Percentiles rank a stretch among this genome's conserved stretches.
Conservation (phyloP, 2,329 filamentous ascomycete species). For the Sarocladium oryzae region DNA sequence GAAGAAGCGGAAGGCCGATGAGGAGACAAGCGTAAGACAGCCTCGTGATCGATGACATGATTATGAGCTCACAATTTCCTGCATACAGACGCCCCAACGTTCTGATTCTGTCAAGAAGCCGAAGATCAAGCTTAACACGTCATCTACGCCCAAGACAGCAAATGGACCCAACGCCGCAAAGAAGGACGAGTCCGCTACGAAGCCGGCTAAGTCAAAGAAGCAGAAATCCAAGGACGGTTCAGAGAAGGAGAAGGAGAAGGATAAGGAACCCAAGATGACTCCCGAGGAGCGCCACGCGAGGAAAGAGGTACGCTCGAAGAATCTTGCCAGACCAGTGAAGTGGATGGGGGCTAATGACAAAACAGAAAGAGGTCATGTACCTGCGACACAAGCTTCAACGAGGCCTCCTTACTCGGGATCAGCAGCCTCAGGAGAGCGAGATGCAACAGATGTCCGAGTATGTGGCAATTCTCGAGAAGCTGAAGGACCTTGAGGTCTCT, state of each 20-base stretch:
- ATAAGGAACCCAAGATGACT: slow-evolving; percentile 52
- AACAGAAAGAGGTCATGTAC: slow-evolving; percentile 75
- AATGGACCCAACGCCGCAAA: slow-evolving; percentile 49
- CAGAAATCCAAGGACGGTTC: slow-evolving; percentile 45
- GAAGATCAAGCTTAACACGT: slow-evolving; percentile 59
- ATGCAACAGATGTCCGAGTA: slow-evolving; percentile 74
- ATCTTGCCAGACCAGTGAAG: neutral
- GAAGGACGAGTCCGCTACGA: slow-evolving; percentile 47
- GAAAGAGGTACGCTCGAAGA: slow-evolving; percentile 44
- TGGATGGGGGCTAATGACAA: neutral
- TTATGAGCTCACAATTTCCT: neutral
- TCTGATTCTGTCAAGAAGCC: slow-evolving; percentile 61
- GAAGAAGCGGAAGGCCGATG: slow-evolving; percentile 82
- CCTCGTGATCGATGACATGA: neutral
- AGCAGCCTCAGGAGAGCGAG: slow-evolving; percentile 78
- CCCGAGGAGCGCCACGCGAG: slow-evolving; percentile 51
- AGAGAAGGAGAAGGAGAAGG: slow-evolving; percentile 44
- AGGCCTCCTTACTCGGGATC: slow-evolving; percentile 79
- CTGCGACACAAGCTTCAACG: slow-evolving; percentile 92
- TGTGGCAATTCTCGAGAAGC: slow-evolving; percentile 71
- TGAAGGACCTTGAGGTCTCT: slow-evolving; percentile 70
- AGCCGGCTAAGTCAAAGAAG: slow-evolving; percentile 52
- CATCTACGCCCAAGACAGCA: slow-evolving; percentile 61
- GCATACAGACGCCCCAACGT: slow-evolving; percentile 46
- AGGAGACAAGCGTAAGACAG: slow-evolving; percentile 50